These are phyloP conservation scores for Solanum pinnatisectum DNA, from an alignment of 257 asterid species.

Conservation along the genomic window DNA sequence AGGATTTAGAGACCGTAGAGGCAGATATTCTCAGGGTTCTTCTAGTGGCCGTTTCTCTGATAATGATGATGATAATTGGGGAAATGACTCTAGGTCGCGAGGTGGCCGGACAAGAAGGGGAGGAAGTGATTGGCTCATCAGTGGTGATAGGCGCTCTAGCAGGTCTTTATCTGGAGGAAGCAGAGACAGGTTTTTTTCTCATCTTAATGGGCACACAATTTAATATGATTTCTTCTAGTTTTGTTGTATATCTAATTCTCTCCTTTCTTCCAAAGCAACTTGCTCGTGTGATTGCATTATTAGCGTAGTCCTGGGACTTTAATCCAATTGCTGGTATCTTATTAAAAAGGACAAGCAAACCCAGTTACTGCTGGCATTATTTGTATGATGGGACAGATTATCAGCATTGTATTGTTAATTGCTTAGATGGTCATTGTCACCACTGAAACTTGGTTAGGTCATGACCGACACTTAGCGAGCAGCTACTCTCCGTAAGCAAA, in stretches of 20 bases:
- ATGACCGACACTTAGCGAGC: not conserved
- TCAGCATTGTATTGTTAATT: not conserved
- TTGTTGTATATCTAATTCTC: not conserved
- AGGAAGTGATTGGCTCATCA: constrained; percentile 72
- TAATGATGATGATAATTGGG: constrained; percentile 25
- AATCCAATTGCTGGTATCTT: not conserved
- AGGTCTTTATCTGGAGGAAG: constrained; percentile 58
- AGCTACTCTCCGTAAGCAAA: not conserved
- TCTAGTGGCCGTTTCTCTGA: constrained; percentile 26
- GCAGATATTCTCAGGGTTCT: constrained; percentile 55
- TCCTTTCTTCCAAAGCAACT: not conserved
- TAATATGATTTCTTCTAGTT: not conserved
- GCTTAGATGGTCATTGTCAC: not conserved
- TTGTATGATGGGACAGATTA: not conserved
- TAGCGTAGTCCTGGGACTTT: not conserved
- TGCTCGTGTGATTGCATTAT: not conserved
- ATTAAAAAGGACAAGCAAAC: not conserved
- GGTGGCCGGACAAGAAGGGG: constrained; percentile 38
- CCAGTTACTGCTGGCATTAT: not conserved
- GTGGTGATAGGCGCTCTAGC: constrained; percentile 43
- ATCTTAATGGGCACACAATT: not conserved
- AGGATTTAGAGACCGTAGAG: constrained; percentile 50
- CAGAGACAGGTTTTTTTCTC: constrained; percentile 37
- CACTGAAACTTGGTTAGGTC: not conserved
- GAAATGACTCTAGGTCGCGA: constrained; percentile 30